Percentiles rank a stretch among this genome's conserved stretches.
Evolutionary conservation across 2,329 filamentous ascomycete species (phyloP).

Genomic region (Aspergillus jensenii): DNA sequence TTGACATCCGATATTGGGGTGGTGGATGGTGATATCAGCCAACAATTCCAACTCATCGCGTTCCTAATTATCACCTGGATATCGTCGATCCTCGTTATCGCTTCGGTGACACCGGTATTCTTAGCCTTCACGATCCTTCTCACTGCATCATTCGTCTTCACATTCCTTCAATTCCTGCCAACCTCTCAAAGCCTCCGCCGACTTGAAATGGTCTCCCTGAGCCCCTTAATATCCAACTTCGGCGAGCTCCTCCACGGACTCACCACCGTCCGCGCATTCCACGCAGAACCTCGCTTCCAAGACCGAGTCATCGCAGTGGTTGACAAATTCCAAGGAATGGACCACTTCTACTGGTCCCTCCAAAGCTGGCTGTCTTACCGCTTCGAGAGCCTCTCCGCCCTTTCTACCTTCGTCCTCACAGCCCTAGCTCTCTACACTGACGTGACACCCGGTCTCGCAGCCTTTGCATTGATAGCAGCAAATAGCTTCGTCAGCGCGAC

Average conservation of each 20-base stretch:
- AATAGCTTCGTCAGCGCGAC: constrained; percentile 65
- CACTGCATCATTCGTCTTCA: constrained; percentile 66
- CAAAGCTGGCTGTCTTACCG: constrained; percentile 83
- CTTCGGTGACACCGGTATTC: constrained; percentile 74
- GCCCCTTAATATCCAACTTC: constrained; percentile 88
- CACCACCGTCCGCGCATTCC: constrained; percentile 82
- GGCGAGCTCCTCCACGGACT: constrained; percentile 82
- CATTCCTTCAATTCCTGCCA: constrained; percentile 76
- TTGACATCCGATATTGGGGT: constrained; percentile 88
- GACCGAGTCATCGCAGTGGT: constrained; percentile 75
- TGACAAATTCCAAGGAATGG: constrained; percentile 89
- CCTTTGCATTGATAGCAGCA: constrained; percentile 77
- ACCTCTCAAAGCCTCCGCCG: constrained; percentile 79
- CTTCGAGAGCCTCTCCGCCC: constrained; percentile 70
- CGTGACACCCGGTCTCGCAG: constrained; percentile 75
- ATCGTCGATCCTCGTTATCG: constrained; percentile 74
- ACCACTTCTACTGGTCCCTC: constrained; percentile 92
- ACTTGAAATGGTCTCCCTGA: constrained; percentile 86
- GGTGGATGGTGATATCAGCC: constrained; percentile 80
- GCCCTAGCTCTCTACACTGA: constrained; percentile 71
- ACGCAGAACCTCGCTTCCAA: constrained; percentile 76
- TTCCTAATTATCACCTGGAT: constrained; percentile 71
- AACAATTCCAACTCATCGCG: constrained; percentile 69
- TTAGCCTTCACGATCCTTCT: constrained; percentile 69
- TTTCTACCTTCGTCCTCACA: constrained; percentile 72